Percentiles rank a stretch among this genome's conserved stretches.
Evolutionary conservation across 768 basidiomycete genomes (phyloP).

Genomic region (Mycena crocata): DNA sequence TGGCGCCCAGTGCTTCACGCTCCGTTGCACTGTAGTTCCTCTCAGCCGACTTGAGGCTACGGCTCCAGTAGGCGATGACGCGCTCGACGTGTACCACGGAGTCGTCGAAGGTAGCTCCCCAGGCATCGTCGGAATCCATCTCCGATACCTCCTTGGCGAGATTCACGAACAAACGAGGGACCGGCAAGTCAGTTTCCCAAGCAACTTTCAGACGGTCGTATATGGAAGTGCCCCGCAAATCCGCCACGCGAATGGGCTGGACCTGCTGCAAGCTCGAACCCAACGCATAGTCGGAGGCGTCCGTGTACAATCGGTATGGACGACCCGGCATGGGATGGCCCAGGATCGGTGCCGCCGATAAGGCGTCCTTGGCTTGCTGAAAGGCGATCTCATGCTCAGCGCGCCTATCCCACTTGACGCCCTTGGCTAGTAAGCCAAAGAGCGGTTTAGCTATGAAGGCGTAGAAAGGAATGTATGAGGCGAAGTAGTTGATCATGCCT

Average conservation of each 20-base stretch:
- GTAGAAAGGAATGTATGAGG: neutral
- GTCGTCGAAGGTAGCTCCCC: neutral
- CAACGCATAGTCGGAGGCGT: neutral
- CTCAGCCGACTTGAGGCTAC: too few relatives aligned
- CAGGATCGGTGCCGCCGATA: too few relatives aligned
- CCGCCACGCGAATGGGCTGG: conserved; percentile 3
- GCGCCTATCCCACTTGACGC: too few relatives aligned
- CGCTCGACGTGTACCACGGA: neutral
- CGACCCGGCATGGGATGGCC: too few relatives aligned
- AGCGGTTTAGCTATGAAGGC: conserved; percentile 37
- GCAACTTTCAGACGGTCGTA: conserved; percentile 10
- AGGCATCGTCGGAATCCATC: neutral
- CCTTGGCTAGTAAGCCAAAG: conserved; percentile 34
- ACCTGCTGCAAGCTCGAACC: conserved; percentile 22
- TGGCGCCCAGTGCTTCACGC: too few relatives aligned
- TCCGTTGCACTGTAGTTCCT: too few relatives aligned
- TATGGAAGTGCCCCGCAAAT: conserved; percentile 11
- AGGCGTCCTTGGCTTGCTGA: too few relatives aligned
- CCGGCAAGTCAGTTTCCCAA: neutral
- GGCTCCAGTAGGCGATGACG: too few relatives aligned
- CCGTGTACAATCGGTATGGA: too few relatives aligned
- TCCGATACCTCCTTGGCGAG: neutral
- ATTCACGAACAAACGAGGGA: neutral
- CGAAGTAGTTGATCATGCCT: neutral
- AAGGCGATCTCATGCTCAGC: too few relatives aligned